Base-by-base conservation (phyloP, 495 filamentous ascomycete species). In the Aspergillus campestris region DNA sequence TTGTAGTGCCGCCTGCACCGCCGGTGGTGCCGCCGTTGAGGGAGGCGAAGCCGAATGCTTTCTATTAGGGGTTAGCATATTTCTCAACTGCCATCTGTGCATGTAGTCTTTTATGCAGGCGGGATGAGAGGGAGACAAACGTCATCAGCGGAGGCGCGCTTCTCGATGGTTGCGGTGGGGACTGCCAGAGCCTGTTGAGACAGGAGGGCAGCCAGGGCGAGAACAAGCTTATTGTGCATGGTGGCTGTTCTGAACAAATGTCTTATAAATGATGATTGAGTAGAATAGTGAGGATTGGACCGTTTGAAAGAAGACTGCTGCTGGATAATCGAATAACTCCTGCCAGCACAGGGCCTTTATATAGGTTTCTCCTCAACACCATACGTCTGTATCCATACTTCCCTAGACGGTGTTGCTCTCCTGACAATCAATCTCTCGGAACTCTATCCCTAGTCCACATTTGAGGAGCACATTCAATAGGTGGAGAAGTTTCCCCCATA, bases 1-100 rank as follows among this genome's bases (percentile, higher is more conserved):
- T 77, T 6, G 74, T 78, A 2, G 67, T 73, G 42, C 79, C 81
- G 10, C 78, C 75, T 29, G 65, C 58, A 43, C 81, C 80, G 31
- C 80, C 80, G n/a, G 67, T 81, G 12, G 78, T 82, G 32, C 72
- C 71, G 31, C 72, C 70, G 44, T 73, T 74, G 50, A 63, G 39
- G 44, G 66, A 67, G 15, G 71, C 69, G 41, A 61, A 74, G 15
- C 65, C 65, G 18, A 57, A 57, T 5, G 62, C 62, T 12, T 45
- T 49, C 61, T 66, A 30, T 7, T 4, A 27, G 13, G 11, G 10
- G 14, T 39, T 14, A 31, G 41, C 14, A 29, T n/a, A n/a, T n/a
- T n/a, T n/a, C n/a, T n/a, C n/a, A n/a, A n/a, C n/a, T n/a, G n/a
- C n/a, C n/a, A n/a, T n/a, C n/a, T 47, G 15, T 30, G 42, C 13